These are phyloP conservation scores for Macrolepiota dolichaula DNA, from an alignment of 768 basidiomycete genomes.

Conservation along the genomic window DNA sequence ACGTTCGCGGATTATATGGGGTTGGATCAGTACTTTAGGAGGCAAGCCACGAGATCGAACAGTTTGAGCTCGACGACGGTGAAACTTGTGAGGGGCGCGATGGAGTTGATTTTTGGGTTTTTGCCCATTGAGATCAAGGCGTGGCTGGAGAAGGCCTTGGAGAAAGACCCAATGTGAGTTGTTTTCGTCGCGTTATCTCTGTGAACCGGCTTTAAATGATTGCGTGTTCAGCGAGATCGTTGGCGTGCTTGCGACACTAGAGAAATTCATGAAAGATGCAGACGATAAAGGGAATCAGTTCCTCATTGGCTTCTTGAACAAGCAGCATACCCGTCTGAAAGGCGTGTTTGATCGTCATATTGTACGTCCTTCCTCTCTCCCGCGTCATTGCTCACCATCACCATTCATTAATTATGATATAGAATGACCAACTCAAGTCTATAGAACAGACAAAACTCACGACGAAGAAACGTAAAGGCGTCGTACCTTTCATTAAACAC, in stretches of 20 bases:
- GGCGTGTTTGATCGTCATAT: constrained; percentile 75
- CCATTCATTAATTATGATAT: constrained; percentile 7
- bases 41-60: constrained; percentile 78
- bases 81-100: constrained; percentile 82
- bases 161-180: constrained; percentile 70
- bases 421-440: constrained; percentile 85
- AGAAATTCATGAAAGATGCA: constrained; percentile 72
- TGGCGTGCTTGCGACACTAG: constrained; percentile 76
- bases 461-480: constrained; percentile 89
- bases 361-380: constrained; percentile 34
- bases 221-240: constrained; percentile 70
- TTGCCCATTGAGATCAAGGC: constrained; percentile 75
- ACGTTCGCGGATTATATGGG: constrained; percentile 97
- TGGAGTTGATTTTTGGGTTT: constrained; percentile 97
- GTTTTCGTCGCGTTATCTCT: constrained; percentile 3
- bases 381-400: background rate
- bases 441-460: constrained; percentile 91
- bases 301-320: constrained; percentile 67
- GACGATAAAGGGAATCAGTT: constrained; percentile 80
- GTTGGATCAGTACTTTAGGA: constrained; percentile 89
- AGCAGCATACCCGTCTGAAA: constrained; percentile 77
- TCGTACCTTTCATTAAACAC: constrained; percentile 87
- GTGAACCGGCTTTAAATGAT: background rate
- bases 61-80: constrained; percentile 65
- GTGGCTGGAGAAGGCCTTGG: constrained; percentile 80